Evolutionary conservation across 306 rosid genomes (phyloP).

Genomic region (Fagus crenata): DNA sequence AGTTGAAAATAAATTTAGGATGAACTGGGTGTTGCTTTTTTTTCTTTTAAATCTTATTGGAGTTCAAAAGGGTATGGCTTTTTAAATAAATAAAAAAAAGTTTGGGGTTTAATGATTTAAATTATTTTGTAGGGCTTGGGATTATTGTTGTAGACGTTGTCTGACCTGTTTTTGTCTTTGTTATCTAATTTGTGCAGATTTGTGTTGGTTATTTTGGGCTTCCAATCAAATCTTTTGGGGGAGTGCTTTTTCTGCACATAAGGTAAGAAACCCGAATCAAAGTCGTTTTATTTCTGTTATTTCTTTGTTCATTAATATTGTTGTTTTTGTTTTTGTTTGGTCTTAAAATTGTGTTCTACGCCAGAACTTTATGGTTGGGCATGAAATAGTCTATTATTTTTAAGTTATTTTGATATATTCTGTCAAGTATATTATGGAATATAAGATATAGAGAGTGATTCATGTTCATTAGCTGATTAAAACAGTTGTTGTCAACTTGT

Average conservation of each 20-base stretch:
- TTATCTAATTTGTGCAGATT: conserved; percentile 23
- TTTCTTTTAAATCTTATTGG: neutral
- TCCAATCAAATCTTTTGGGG: conserved; percentile 37
- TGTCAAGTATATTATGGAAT: too few relatives aligned
- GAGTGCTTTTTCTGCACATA: conserved; percentile 31
- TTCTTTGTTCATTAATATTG: neutral
- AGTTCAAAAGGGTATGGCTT: neutral
- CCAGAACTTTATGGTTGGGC: neutral
- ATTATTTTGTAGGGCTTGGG: too few relatives aligned
- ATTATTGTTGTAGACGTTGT: neutral
- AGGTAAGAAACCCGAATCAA: conserved; percentile 58
- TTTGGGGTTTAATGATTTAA: neutral
- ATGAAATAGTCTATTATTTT: neutral
- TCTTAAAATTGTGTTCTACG: neutral
- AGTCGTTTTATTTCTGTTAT: neutral
- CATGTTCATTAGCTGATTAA: too few relatives aligned
- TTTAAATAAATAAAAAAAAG: neutral
- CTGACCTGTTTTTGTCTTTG: neutral
- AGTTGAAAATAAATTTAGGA: neutral
- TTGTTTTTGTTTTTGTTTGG: neutral
- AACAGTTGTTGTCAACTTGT: too few relatives aligned
- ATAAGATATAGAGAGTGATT: too few relatives aligned
- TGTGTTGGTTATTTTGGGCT: conserved; percentile 7
- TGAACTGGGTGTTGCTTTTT: neutral
- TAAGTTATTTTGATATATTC: neutral